These are phyloP conservation scores for Epichloe scottii DNA, from an alignment of 2,329 filamentous ascomycete species.

Conservation along the genomic window DNA sequence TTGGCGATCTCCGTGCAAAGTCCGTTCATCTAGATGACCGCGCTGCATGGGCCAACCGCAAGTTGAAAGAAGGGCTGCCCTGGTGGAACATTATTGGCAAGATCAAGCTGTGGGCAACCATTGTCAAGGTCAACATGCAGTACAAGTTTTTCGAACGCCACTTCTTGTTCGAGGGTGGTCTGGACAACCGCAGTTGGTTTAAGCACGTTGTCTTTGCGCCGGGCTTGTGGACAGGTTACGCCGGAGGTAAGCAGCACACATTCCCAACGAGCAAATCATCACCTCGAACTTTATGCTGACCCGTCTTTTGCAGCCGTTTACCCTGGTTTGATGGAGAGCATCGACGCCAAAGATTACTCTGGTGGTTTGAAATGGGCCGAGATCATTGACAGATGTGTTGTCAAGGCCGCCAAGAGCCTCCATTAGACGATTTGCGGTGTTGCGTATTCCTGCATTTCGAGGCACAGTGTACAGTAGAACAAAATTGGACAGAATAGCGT, in stretches of 20 bases:
- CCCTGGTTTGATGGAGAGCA: conserved; percentile 49
- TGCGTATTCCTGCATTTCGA: no score
- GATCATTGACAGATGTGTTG: conserved; percentile 42
- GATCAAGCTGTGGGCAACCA: conserved; percentile 47
- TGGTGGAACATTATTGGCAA: conserved; percentile 71
- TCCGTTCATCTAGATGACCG: conserved; percentile 33
- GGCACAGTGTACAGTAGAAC: not conserved
- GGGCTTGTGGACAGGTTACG: conserved; percentile 82
- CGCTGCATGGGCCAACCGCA: conserved; percentile 28
- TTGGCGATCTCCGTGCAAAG: conserved; percentile 24
- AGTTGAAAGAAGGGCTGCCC: conserved; percentile 43
- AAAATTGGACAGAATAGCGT: not conserved
- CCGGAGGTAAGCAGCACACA: conserved; percentile 45
- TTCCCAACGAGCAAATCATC: not conserved
- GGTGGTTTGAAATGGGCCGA: conserved; percentile 46
- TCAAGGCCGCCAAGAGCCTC: conserved; percentile 31
- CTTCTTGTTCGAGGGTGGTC: conserved; percentile 62
- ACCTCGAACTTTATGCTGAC: conserved; percentile 5
- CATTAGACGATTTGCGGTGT: not conserved
- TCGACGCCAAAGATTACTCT: conserved; percentile 44
- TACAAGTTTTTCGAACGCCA: conserved; percentile 76
- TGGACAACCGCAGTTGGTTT: conserved; percentile 77
- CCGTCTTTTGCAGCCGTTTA: conserved; percentile 36
- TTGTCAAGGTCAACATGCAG: conserved; percentile 59
- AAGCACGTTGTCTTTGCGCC: conserved; percentile 93